Conservation (phyloP, 169 alveolate genomes). For the Cryptosporidium canis region DNA sequence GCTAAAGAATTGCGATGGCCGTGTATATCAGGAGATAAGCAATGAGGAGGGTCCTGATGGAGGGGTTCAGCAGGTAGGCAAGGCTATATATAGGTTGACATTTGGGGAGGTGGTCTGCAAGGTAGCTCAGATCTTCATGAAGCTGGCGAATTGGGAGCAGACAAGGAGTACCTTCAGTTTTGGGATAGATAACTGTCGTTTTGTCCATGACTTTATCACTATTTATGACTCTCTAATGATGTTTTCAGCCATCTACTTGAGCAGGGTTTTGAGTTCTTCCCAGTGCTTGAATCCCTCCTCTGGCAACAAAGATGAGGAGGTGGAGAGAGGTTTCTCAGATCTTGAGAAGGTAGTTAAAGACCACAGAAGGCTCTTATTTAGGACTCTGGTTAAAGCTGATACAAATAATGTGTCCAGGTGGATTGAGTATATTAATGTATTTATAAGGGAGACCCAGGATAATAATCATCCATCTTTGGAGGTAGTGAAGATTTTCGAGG, state of each 20-base stretch:
- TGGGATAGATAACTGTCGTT: constrained; percentile 28
- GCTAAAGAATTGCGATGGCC: not conserved
- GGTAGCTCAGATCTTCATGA: constrained; percentile 47
- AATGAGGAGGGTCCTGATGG: not conserved
- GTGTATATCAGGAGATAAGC: not conserved
- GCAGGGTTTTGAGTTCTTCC: not conserved
- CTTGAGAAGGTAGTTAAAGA: constrained; percentile 25
- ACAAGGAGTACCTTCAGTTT: not conserved
- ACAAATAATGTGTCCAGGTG: constrained; percentile 46
- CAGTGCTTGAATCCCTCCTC: not conserved
- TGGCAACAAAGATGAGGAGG: not conserved
- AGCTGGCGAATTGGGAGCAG: constrained; percentile 33
- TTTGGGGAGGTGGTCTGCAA: constrained; percentile 24
- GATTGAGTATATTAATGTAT: constrained; percentile 53
- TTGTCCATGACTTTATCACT: constrained; percentile 20
- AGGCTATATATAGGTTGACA: constrained; percentile 4
- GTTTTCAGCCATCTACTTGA: constrained; percentile 24
- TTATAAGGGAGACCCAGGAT: not conserved
- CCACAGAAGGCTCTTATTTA: constrained; percentile 1
- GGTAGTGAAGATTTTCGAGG: constrained; percentile 40
- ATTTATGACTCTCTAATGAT: constrained; percentile 65
- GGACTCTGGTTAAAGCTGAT: constrained; percentile 7
- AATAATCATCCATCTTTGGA: constrained; percentile 33
- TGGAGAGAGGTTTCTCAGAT: not conserved
- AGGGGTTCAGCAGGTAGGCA: not conserved